These are phyloP conservation scores for Arabis alpina DNA, from an alignment of 345 rosid genomes.

Conservation along the genomic window DNA sequence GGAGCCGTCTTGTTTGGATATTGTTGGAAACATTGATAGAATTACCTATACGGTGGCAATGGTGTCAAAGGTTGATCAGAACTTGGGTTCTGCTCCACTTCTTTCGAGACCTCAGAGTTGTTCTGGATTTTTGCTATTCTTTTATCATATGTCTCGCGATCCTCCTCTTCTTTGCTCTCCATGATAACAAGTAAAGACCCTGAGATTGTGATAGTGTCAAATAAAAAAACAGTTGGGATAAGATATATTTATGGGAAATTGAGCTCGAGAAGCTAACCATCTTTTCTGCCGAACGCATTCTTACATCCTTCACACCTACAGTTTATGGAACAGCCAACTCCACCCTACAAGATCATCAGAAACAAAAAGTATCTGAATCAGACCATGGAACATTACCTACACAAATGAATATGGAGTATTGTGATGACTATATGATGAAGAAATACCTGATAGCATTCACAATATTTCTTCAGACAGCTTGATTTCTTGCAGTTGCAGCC, in stretches of 20 bases:
- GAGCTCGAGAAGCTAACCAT: slow-evolving; percentile 55
- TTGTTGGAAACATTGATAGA: neutral
- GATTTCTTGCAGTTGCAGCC: slow-evolving; percentile 99
- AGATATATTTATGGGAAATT: neutral
- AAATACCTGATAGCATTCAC: slow-evolving; percentile 98
- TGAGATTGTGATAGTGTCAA: slow-evolving; percentile 40
- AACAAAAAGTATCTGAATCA: slow-evolving; percentile 37
- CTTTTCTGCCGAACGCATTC: slow-evolving; percentile 84
- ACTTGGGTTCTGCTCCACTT: slow-evolving; percentile 60
- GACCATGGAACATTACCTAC: slow-evolving; percentile 16
- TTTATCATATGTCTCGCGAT: slow-evolving; percentile 57
- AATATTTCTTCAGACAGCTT: slow-evolving; percentile 90
- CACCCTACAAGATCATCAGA: slow-evolving; percentile 58
- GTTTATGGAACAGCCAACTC: slow-evolving; percentile 93
- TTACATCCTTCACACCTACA: slow-evolving; percentile 98
- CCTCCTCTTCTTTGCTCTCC: slow-evolving; percentile 63
- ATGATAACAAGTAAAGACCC: slow-evolving; percentile 59
- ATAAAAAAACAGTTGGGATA: slow-evolving; percentile 1
- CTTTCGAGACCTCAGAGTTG: slow-evolving; percentile 50
- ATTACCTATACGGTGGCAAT: slow-evolving; percentile 72
- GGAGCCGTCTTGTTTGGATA: slow-evolving; percentile 21
- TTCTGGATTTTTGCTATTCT: slow-evolving; percentile 45
- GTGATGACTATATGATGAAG: slow-evolving; percentile 25
- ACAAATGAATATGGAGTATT: slow-evolving; percentile 1
- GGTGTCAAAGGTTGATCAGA: slow-evolving; percentile 76